Conservation (phyloP, 768 basidiomycete genomes). For the Lactarius hengduanensis region DNA sequence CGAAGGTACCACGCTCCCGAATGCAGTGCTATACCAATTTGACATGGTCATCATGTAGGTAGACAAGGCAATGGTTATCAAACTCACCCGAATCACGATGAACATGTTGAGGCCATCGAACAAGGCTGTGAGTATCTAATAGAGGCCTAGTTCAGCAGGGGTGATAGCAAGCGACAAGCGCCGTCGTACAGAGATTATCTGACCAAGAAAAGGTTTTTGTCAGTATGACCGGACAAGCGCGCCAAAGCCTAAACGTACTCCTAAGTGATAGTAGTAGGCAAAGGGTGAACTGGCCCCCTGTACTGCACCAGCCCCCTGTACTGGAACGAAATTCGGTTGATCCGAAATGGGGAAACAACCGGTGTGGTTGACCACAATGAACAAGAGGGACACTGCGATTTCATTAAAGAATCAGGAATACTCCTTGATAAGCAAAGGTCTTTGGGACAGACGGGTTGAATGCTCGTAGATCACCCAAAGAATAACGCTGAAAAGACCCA, state of each 20-base stretch:
- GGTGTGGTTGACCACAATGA: not conserved
- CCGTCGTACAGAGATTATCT: conserved; percentile 20
- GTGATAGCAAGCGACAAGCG: not conserved
- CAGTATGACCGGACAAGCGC: not conserved
- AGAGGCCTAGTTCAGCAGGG: not conserved
- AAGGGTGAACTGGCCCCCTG: not conserved
- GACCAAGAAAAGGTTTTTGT: not conserved
- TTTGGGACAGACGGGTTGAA: conserved; percentile 2
- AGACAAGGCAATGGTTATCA: no score
- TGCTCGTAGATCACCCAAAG: conserved; percentile 14
- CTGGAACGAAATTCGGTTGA: not conserved
- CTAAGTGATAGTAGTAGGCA: conserved; percentile 15
- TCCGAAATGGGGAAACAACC: conserved; percentile 22
- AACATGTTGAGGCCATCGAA: conserved; percentile 24
- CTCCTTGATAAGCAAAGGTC: not conserved
- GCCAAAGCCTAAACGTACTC: conserved; percentile 14
- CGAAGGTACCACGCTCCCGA: conserved; percentile 11
- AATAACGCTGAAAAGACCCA: conserved; percentile 4
- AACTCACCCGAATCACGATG: conserved; percentile 15
- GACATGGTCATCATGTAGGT: not conserved
- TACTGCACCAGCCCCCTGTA: not conserved
- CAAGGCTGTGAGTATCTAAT: conserved; percentile 4
- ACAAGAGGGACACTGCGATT: conserved; percentile 12
- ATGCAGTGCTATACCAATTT: conserved; percentile 17
- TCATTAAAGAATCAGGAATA: not conserved